phyloP scores from a whole-genome alignment of 768 basidiomycete genomes.

The Tulasnella sp. region DNA sequence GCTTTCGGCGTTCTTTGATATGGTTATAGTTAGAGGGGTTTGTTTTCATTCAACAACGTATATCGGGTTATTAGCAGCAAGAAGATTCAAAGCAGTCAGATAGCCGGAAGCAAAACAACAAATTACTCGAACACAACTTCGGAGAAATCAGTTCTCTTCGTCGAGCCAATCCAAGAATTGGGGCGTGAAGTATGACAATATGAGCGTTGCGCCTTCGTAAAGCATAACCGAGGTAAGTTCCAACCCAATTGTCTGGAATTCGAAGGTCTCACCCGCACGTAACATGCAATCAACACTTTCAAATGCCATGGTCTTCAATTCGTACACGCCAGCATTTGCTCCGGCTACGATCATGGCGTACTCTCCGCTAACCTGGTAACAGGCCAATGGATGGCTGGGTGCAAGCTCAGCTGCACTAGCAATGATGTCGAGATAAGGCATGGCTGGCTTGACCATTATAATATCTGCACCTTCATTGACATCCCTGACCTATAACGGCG shows the following conservation, averaged over 20 bases:
- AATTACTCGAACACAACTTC: too few species aligned
- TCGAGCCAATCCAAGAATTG: slow-evolving; percentile 84
- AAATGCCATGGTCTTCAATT: slow-evolving; percentile 83
- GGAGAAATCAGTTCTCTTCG: too few species aligned
- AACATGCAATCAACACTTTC: slow-evolving; percentile 87
- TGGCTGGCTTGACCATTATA: slow-evolving; percentile 94
- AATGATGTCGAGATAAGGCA: slow-evolving; percentile 95
- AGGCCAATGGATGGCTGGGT: slow-evolving; percentile 82
- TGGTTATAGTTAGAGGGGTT: too few species aligned
- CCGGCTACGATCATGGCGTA: slow-evolving; percentile 96
- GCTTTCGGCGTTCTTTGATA: too few species aligned
- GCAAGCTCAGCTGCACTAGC: slow-evolving; percentile 72
- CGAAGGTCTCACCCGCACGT: slow-evolving; percentile 55
- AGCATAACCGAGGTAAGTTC: background rate
- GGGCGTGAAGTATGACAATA: slow-evolving; percentile 92
- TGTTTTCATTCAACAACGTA: too few species aligned
- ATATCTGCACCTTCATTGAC: slow-evolving; percentile 87
- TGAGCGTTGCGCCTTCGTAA: slow-evolving; percentile 66
- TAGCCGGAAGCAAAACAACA: too few species aligned
- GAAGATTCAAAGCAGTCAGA: too few species aligned
- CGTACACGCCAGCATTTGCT: slow-evolving; percentile 86
- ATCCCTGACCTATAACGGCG: slow-evolving; percentile 58
- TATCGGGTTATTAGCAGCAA: too few species aligned
- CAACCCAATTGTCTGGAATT: background rate
- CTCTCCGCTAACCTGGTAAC: slow-evolving; percentile 95